Evolutionary conservation across 495 filamentous ascomycete species (phyloP).

Genomic region (Aspergillus leporis): DNA sequence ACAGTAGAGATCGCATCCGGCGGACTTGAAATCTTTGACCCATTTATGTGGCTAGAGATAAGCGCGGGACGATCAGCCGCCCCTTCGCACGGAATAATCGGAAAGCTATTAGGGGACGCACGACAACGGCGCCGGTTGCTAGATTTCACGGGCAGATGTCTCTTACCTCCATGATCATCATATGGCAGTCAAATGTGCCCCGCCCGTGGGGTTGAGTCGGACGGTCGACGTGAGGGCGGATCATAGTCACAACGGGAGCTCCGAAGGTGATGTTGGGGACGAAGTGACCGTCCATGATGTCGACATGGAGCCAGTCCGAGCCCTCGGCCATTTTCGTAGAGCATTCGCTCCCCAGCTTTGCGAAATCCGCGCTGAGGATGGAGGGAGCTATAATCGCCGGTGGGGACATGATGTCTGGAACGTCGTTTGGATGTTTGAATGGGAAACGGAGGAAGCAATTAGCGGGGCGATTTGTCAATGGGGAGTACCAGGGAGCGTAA

Average conservation of each 20-base stretch:
- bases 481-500: not conserved
- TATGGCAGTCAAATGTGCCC: constrained; percentile 98
- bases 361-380: constrained; percentile 96
- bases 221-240: constrained; percentile 76
- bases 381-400: constrained; percentile 94
- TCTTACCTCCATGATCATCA: constrained; percentile 96
- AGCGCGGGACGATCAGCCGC: constrained; percentile 6
- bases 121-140: not conserved
- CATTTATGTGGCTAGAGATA: constrained; percentile 83
- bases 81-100: not conserved
- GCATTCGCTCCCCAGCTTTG: constrained; percentile 80
- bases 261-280: constrained; percentile 98
- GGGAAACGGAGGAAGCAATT: constrained; percentile 7
- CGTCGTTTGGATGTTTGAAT: constrained; percentile 6
- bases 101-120: not conserved
- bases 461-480: not conserved
- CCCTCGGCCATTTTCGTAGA: constrained; percentile 75
- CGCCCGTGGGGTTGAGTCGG: constrained; percentile 59
- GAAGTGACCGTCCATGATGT: constrained; percentile 98
- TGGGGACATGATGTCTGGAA: constrained; percentile 65
- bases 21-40: constrained; percentile 90
- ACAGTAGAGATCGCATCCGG: constrained; percentile 96
- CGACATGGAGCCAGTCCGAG: constrained; percentile 76
- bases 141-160: not conserved
- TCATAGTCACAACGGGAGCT: constrained; percentile 89